Base-by-base conservation (phyloP, 257 asterid species). In the Anisodus tanguticus region DNA sequence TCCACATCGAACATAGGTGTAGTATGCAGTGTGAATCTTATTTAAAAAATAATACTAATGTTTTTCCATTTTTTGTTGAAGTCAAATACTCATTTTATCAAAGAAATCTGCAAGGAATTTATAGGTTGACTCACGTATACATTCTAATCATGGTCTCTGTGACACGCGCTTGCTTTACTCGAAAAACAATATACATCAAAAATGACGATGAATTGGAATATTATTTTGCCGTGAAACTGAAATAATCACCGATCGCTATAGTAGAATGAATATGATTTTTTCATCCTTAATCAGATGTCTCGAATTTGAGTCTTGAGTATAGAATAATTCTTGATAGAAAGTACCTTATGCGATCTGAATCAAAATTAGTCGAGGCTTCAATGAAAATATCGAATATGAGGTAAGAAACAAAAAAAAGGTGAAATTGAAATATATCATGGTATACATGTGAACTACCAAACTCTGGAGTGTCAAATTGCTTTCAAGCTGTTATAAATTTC, bases 371-470 rank as follows among this genome's bases (percentile, higher is more conserved):
- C 45, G 5, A 41, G 3, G 5, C 4, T 41, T 41, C 45, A 41
- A 2, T 5, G 45, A 3, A 41, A 41, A 41, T 41, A 41, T 3
- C 45, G 3, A 41, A 41, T 41, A 41, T 5, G 5, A 41, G 45
- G 45, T 41, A 41, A 41, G 45, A 41, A 41, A 41, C 2, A 3
- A 41, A 66, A 35, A 2, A 0, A 15, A 22, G 26, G 26, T 70
- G 55, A 47, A 72, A 49, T 49, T 49, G 22, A 49, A 45, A n/a
- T 45, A 71, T 11, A 4, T 74, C 81, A 85, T 53, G 68, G 80
- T 81, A 66, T 58, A 35, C 83, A 76, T 68, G 86, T 82, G 85
- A 35, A 12, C 41, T 22, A 13, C 80, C 69, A n/a, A 80, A 19
- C 31, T 67, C 60, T 19, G 8, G 43, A 41, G 49, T 17, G 22